A percentile compares a stretch with the other conserved stretches of the same genome.
Conservation (phyloP, 2,329 filamentous ascomycete species). For the Delphinella strobiligena region DNA sequence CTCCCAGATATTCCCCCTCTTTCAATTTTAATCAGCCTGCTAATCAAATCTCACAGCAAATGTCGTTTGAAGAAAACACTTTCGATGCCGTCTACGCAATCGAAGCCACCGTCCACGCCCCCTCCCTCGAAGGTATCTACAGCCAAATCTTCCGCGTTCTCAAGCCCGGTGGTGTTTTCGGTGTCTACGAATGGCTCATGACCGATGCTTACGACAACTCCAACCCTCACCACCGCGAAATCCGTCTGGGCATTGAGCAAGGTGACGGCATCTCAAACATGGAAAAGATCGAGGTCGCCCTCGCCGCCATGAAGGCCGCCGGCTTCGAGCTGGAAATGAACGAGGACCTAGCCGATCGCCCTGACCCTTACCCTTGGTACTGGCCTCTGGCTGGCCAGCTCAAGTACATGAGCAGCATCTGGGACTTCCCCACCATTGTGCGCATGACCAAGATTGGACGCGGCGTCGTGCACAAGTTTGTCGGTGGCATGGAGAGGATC, state of each 20-base stretch:
- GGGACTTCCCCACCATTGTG: constrained; percentile 70
- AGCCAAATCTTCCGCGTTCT: constrained; percentile 87
- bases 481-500: constrained; percentile 63
- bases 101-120: constrained; percentile 92
- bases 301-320: constrained; percentile 72
- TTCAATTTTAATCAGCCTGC: no score
- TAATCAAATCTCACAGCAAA: constrained; percentile 69
- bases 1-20: no score
- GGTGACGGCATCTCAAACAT: constrained; percentile 97
- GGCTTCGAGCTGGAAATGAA: constrained; percentile 75
- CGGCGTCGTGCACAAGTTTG: constrained; percentile 59
- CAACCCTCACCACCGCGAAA: constrained; percentile 74
- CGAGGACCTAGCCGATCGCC: constrained; percentile 73
- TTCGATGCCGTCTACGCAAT: constrained; percentile 97
- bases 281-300: constrained; percentile 71
- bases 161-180: constrained; percentile 91
- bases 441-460: constrained; percentile 84
- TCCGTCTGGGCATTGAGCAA: constrained; percentile 88
- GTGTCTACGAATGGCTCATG: constrained; percentile 99
- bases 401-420: constrained; percentile 66
- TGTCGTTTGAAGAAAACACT: constrained; percentile 81
- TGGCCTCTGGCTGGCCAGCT: constrained; percentile 81
- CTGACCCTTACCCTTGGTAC: constrained; percentile 78
- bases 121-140: constrained; percentile 82
- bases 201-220: constrained; percentile 87